These are phyloP conservation scores for Fusarium algeriense DNA, from an alignment of 2,329 filamentous ascomycete species.

Conservation along the genomic window DNA sequence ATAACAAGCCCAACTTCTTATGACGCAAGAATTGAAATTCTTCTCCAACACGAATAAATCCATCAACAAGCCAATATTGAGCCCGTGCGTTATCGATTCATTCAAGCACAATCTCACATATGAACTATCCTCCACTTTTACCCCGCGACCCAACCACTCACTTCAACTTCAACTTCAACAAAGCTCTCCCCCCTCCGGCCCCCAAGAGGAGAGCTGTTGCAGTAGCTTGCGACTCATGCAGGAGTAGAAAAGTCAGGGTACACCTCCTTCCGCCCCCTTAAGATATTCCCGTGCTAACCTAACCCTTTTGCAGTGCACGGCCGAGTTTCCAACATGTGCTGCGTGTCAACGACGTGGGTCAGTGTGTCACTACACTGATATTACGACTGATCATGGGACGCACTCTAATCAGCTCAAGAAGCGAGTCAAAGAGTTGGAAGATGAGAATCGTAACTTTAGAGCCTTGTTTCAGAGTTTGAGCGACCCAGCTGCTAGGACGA, in stretches of 20 bases:
- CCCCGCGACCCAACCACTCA: not conserved
- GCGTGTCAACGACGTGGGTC: not conserved
- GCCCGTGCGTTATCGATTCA: not conserved
- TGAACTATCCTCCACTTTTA: not conserved
- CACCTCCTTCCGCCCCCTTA: accelerated
- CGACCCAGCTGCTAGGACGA: accelerated
- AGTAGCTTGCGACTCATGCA: not conserved
- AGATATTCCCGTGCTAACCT: accelerated
- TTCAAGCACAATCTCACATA: too few relatives aligned
- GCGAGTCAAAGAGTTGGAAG: not conserved
- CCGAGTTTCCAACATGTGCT: not conserved
- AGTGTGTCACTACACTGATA: not conserved
- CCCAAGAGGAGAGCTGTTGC: not conserved
- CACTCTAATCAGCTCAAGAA: not conserved
- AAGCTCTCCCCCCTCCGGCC: not conserved
- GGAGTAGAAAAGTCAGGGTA: not conserved
- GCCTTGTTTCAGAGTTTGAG: not conserved
- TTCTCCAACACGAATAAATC: not conserved
- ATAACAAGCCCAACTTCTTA: not conserved
- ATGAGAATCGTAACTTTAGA: not conserved
- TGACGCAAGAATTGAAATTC: not conserved
- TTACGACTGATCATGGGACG: not conserved
- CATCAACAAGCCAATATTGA: not conserved
- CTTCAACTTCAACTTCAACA: accelerated
- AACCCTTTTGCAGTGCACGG: not conserved